Base-by-base conservation (phyloP, 2,329 filamentous ascomycete genomes). In the Phaeophleospora eucalypticola region DNA sequence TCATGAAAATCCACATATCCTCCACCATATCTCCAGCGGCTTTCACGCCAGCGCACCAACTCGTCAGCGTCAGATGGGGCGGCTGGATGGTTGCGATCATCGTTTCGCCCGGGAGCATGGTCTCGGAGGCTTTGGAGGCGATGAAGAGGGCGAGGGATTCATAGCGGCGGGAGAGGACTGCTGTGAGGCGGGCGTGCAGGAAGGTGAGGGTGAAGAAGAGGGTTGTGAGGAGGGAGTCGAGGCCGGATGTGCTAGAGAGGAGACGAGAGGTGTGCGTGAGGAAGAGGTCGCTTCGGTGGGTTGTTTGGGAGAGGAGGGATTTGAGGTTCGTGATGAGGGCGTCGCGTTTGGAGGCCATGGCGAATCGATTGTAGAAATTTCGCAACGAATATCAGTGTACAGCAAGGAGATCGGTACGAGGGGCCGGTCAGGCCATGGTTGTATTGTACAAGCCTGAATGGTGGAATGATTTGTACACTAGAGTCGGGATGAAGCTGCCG, bases 1-100 rank as follows among this genome's bases (percentile, higher is more conserved):
- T 79, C 52, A 80, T 71, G 64, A 90, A 87, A 48, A 83, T 84
- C 51, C 87, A 76, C 51, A 82, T 80, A 62, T 93, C 87, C 57
- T 76, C 77, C 38, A 93, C 74, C 43, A 91, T 71, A 27, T 69
- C 75, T 15, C 82, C 80, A 12, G 95, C 74, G 12, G 68, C 62
- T 49, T 68, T 70, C 4, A 66, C 59, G 12, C 61, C 58, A 1
- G 58, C 59, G 3, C 64, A 61, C 0, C 60, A 51, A 18, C 66
- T 59, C 3, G 61, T 64, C 15, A 71, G 62, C 2, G 29, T 40
- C 21, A 65, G 51, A 21, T 60, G 61, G 1, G 69, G 64, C 0
- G 65, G 60, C 20, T 66, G 64, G 32, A 73, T 58, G 3, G 58
- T 60, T 0, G 69, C 66, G 27, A 71, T 57, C 24, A 72, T 51